Evolutionary conservation across 345 rosid genomes (phyloP).

Genomic region (Brassica incana): DNA sequence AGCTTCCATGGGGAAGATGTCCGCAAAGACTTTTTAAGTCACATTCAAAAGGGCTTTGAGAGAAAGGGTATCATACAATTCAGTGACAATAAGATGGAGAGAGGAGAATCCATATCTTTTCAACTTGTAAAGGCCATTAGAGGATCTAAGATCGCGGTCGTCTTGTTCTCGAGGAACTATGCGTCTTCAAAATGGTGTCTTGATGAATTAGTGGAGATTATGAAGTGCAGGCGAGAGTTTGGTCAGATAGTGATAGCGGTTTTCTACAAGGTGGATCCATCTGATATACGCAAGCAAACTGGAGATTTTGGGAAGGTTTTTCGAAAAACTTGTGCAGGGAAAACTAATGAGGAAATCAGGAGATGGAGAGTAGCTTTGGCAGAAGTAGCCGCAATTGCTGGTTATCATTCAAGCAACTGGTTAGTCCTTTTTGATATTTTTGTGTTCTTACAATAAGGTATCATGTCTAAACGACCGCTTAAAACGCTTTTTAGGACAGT

Average conservation of each 20-base stretch:
- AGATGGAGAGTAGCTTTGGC: constrained; percentile 20
- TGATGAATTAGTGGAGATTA: constrained; percentile 24
- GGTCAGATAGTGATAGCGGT: constrained; percentile 19
- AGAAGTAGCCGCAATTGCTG: constrained; percentile 16
- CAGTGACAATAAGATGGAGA: neutral
- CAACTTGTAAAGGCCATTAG: neutral
- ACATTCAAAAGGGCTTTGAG: neutral
- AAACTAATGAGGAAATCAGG: neutral
- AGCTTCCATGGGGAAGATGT: neutral
- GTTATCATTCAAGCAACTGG: constrained; percentile 25
- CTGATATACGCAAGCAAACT: neutral
- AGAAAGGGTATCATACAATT: neutral
- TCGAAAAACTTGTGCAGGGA: neutral
- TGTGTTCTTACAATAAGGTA: neutral
- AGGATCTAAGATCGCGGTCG: constrained; percentile 12
- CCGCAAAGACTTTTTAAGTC: neutral
- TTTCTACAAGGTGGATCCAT: constrained; percentile 13
- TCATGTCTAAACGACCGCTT: neutral
- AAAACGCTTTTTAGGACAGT: neutral
- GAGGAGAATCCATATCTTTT: neutral
- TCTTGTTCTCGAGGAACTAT: constrained; percentile 2
- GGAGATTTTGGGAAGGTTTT: neutral
- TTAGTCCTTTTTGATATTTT: neutral
- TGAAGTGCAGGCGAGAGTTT: constrained; percentile 17
- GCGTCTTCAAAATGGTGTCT: constrained; percentile 25